Percentiles rank a stretch among this genome's conserved stretches.
Conservation (phyloP, 164 flowering plant species). For the Tinospora cordifolia region DNA sequence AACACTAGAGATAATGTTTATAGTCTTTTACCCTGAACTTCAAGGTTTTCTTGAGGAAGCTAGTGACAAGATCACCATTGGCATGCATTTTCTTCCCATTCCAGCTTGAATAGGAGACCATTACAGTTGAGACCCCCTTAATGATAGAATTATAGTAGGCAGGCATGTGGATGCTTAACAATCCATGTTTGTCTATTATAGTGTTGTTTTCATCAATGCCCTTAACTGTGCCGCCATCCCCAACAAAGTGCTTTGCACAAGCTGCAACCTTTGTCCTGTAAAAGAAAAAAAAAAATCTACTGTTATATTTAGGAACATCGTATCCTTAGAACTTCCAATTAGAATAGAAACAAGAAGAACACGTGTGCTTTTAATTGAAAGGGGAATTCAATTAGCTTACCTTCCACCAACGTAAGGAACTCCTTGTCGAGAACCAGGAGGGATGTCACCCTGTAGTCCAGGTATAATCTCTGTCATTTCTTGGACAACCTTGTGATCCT, state of each 20-base stretch:
- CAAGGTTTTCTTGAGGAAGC: conserved; percentile 3
- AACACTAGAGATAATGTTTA: background rate
- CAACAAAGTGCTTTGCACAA: conserved; percentile 8
- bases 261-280: conserved; percentile 4
- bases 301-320: background rate
- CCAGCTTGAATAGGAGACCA: conserved; percentile 8
- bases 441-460: conserved; percentile 11
- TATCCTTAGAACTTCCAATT: background rate
- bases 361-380: background rate
- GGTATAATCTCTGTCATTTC: conserved; percentile 13
- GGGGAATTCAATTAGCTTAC: background rate
- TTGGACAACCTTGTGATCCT: conserved; percentile 13
- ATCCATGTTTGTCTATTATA: background rate
- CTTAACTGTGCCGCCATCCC: background rate
- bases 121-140: conserved; percentile 5
- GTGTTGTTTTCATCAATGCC: conserved; percentile 7
- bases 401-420: conserved; percentile 11
- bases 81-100: background rate
- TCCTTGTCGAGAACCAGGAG: conserved; percentile 6
- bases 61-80: background rate
- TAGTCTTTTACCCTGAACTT: background rate
- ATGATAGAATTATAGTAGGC: background rate
- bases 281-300: background rate
- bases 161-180: conserved; percentile 3
- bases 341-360: background rate